Conservation (phyloP, 345 rosid species). For the Draba incana region DNA sequence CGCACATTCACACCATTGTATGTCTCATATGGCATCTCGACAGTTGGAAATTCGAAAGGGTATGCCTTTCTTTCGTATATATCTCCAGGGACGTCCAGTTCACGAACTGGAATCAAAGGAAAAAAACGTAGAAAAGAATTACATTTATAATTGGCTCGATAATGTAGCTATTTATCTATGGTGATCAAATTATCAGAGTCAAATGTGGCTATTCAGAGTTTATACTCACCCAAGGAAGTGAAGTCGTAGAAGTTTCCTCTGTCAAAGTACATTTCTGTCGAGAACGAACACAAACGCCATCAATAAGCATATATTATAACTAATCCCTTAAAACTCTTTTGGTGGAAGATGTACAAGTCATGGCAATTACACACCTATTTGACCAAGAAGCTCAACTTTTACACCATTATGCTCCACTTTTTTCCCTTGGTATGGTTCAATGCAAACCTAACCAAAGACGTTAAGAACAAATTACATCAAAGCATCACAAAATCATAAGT, state of each 20-base stretch:
- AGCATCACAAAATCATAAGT: background rate
- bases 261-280: slow-evolving; percentile 95
- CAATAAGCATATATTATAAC: slow-evolving; percentile 7
- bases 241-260: slow-evolving; percentile 95
- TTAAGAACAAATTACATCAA: background rate
- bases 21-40: slow-evolving; percentile 98
- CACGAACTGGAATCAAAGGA: slow-evolving; percentile 63
- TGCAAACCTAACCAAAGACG: slow-evolving; percentile 56
- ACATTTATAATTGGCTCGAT: too few species aligned
- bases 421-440: slow-evolving; percentile 94
- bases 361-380: slow-evolving; percentile 65
- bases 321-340: slow-evolving; percentile 12
- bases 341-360: slow-evolving; percentile 1
- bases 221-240: slow-evolving; percentile 86
- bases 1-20: slow-evolving; percentile 93
- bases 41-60: slow-evolving; percentile 92
- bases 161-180: too few species aligned
- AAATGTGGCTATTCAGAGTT: too few species aligned
- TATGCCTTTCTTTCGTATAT: slow-evolving; percentile 86
- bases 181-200: too few species aligned
- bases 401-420: slow-evolving; percentile 95
- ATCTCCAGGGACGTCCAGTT: slow-evolving; percentile 96
- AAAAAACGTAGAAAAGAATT: too few species aligned
- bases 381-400: slow-evolving; percentile 96
- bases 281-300: slow-evolving; percentile 32